Evolutionary conservation across 2,329 filamentous ascomycete genomes (phyloP).

Genomic region (Cytospora leucostoma): DNA sequence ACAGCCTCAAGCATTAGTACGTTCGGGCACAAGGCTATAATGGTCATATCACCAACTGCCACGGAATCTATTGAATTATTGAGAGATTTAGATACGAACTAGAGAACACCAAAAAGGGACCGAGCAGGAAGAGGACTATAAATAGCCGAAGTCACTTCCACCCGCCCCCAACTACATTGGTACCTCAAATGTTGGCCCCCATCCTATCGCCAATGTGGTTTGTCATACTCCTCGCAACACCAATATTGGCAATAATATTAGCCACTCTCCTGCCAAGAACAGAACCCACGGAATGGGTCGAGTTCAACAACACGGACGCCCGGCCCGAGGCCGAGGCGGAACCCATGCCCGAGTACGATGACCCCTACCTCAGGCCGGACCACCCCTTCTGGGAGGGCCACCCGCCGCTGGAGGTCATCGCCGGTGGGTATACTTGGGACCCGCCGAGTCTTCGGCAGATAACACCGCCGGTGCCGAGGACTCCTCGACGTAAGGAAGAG

Average conservation of each 20-base stretch:
- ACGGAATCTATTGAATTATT: no score
- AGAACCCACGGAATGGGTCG: background rate
- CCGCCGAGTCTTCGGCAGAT: background rate
- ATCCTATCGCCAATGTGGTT: background rate
- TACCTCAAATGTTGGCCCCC: background rate
- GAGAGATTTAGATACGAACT: no score
- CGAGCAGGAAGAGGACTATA: no score
- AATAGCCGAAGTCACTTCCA: background rate
- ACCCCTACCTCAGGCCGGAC: background rate
- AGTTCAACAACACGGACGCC: background rate
- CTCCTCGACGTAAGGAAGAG: no score
- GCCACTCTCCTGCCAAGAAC: background rate
- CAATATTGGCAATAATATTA: background rate
- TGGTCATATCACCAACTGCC: no score
- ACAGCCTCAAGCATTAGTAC: no score
- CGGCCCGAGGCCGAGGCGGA: background rate
- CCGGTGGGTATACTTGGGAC: background rate
- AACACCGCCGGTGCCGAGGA: no score
- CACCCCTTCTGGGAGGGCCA: background rate
- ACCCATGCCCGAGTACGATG: background rate
- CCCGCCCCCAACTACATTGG: background rate
- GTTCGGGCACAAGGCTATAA: no score
- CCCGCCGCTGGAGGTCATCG: background rate
- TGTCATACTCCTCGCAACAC: background rate
- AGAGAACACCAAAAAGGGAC: no score